Conservation (phyloP, 176 grass and related monocot genomes). For the Oropetium thomaeum region DNA sequence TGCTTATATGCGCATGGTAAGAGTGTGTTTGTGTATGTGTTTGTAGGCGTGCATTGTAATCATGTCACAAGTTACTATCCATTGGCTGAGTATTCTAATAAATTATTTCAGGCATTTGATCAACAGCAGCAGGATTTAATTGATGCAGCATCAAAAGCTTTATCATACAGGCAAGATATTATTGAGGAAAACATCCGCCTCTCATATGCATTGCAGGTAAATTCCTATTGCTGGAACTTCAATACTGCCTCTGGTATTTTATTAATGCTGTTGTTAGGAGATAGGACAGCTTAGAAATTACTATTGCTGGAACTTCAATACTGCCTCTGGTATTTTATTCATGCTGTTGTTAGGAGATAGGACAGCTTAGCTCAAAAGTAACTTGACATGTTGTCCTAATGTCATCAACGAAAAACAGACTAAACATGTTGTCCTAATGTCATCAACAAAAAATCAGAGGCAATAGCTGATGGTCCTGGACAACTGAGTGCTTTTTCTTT, state of each 20-base stretch:
- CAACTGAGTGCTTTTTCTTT: not conserved
- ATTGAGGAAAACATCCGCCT: slow-evolving; percentile 91
- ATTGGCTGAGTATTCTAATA: not conserved
- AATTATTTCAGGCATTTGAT: slow-evolving; percentile 79
- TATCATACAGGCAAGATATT: slow-evolving; percentile 95
- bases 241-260: not conserved
- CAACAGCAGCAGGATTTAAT: slow-evolving; percentile 85
- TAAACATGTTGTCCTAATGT: not conserved
- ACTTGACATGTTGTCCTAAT: not conserved
- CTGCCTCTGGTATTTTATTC: not conserved
- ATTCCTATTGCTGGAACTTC: not conserved
- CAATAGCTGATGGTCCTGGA: not conserved
- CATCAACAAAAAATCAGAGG: not conserved
- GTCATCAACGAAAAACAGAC: not conserved
- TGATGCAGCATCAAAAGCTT: slow-evolving; percentile 88
- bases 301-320: not conserved
- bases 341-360: not conserved
- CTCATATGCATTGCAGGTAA: slow-evolving; percentile 80
- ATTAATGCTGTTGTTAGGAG: not conserved
- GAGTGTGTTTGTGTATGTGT: not conserved
- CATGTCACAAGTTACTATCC: not conserved
- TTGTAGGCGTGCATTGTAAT: slow-evolving; percentile 31
- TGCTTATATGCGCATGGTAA: slow-evolving; percentile 81
- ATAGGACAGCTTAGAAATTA: too few species aligned
- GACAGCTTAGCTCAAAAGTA: not conserved